A percentile compares a stretch with the other conserved stretches of the same genome.
These are phyloP conservation scores for Arthrobotrys entomopaga DNA, from an alignment of 2,329 filamentous ascomycete genomes.

Conservation along the genomic window DNA sequence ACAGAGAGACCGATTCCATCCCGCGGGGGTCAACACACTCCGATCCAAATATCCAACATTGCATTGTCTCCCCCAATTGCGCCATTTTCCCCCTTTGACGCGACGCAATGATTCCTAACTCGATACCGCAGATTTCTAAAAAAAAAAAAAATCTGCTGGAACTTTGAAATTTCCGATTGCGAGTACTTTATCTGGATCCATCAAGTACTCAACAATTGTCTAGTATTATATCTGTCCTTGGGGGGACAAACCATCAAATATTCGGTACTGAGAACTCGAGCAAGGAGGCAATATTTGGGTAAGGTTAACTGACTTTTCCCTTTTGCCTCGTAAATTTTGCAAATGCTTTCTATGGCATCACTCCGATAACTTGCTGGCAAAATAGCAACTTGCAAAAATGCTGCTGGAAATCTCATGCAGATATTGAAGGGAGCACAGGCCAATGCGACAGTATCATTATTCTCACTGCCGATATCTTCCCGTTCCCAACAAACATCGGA, in stretches of 20 bases:
- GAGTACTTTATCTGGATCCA: too few species aligned
- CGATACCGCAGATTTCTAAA: conserved; percentile 29
- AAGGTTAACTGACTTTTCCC: conserved; percentile 11
- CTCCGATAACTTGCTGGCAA: conserved; percentile 46
- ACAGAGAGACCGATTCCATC: conserved; percentile 10
- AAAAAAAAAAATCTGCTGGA: conserved; percentile 15
- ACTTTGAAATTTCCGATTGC: conserved; percentile 24
- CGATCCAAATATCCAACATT: conserved; percentile 45
- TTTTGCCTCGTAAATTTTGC: conserved; percentile 17
- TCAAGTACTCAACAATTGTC: too few species aligned
- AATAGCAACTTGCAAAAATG: conserved; percentile 46
- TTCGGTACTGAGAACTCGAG: too few species aligned
- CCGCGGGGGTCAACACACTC: conserved; percentile 47
- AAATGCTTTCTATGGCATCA: background rate
- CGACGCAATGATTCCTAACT: background rate
- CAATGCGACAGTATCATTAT: conserved; percentile 50
- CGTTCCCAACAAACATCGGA: conserved; percentile 53
- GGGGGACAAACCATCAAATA: too few species aligned
- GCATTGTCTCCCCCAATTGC: conserved; percentile 8
- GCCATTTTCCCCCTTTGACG: conserved; percentile 22
- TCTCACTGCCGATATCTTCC: conserved; percentile 55
- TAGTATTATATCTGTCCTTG: too few species aligned
- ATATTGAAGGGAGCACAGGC: conserved; percentile 36
- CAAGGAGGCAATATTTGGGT: too few species aligned
- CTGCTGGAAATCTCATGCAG: conserved; percentile 26